These are phyloP conservation scores for Gloeopeniophorella convolvens DNA, from an alignment of 768 basidiomycete species.

Conservation along the genomic window DNA sequence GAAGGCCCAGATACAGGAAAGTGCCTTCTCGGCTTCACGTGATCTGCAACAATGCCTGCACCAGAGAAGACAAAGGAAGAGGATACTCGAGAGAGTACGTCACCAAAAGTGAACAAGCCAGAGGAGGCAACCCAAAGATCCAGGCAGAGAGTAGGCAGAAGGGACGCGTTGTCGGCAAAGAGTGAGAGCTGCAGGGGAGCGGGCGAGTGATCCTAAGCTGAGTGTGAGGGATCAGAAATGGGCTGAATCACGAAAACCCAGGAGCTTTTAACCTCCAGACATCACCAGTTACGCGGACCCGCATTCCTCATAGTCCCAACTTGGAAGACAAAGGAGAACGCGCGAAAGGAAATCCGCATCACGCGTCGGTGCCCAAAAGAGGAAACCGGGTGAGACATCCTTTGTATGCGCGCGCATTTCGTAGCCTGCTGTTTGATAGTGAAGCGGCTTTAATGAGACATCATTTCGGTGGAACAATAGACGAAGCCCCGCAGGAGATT, in stretches of 20 bases:
- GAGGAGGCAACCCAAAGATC: too few relatives aligned
- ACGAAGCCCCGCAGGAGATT: slow-evolving; percentile 8
- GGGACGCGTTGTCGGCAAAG: too few relatives aligned
- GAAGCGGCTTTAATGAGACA: background rate
- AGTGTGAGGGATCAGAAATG: background rate
- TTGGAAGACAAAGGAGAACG: slow-evolving; percentile 13
- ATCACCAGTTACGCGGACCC: background rate
- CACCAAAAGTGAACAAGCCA: too few relatives aligned
- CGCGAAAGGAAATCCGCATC: slow-evolving; percentile 14
- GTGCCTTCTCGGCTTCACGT: too few relatives aligned
- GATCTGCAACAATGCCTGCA: too few relatives aligned
- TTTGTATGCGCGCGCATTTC: background rate
- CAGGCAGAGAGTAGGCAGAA: too few relatives aligned
- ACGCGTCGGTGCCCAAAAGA: background rate
- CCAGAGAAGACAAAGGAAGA: too few relatives aligned
- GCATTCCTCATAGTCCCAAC: background rate
- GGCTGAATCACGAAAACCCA: background rate
- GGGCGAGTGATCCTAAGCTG: too few relatives aligned
- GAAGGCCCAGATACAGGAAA: too few relatives aligned
- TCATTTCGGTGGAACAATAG: background rate
- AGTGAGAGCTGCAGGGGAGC: too few relatives aligned
- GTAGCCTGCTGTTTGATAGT: background rate
- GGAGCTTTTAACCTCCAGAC: slow-evolving; percentile 3
- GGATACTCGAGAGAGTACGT: too few relatives aligned
- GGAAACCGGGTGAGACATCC: background rate